phyloP scores from a whole-genome alignment of 352 stramenopile genomes.

The Phytophthora pseudosyringae region DNA sequence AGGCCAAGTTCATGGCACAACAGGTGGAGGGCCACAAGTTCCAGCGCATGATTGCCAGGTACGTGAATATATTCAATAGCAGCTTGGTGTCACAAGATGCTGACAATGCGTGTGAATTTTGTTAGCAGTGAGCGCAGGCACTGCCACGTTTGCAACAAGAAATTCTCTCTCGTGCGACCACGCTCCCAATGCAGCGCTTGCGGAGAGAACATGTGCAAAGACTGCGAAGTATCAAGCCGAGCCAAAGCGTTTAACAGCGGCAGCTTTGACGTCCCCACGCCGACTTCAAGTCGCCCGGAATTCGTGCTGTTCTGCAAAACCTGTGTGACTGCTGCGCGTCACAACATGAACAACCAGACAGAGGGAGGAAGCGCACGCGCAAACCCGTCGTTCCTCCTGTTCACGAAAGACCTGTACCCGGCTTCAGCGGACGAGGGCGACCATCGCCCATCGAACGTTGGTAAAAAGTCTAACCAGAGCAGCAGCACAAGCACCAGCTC shows the following conservation, averaged over 20 bases:
- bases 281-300: conserved; percentile 43
- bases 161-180: conserved; percentile 71
- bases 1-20: conserved; percentile 65
- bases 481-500: conserved; percentile 50
- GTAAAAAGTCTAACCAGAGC: conserved; percentile 55
- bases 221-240: conserved; percentile 65
- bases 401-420: conserved; percentile 45
- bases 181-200: conserved; percentile 74
- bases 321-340: conserved; percentile 55
- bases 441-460: conserved; percentile 30
- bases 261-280: conserved; percentile 39
- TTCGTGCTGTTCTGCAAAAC: conserved; percentile 63
- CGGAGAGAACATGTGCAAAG: conserved; percentile 73
- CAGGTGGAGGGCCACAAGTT: conserved; percentile 59
- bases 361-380: conserved; percentile 14
- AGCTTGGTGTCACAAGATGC: neutral
- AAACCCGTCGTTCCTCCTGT: conserved; percentile 38
- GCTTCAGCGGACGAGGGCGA: conserved; percentile 27
- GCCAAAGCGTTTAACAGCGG: conserved; percentile 56
- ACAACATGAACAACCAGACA: conserved; percentile 46
- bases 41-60: conserved; percentile 49
- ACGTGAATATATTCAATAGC: conserved; percentile 17
- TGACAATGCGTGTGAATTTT: conserved; percentile 15
- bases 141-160: conserved; percentile 77
- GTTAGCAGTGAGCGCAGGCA: conserved; percentile 56